A percentile compares a stretch with the other conserved stretches of the same genome.
Conservation (phyloP, 2,329 filamentous ascomycete genomes). For the Penicillium expansum region DNA sequence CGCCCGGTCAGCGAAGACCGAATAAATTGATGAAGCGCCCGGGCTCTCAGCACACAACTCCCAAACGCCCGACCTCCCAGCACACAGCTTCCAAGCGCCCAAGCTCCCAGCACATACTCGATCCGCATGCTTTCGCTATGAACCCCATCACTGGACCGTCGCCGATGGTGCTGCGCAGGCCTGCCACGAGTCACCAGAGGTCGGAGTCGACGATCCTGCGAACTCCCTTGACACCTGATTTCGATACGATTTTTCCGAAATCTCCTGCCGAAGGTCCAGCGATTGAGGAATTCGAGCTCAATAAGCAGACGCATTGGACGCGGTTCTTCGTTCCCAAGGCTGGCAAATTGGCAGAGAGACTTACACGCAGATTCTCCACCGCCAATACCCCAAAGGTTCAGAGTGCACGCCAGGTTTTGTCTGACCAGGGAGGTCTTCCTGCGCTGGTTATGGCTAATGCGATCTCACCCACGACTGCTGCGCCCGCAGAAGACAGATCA, state of each 20-base stretch:
- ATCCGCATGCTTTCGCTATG: slow-evolving; percentile 32
- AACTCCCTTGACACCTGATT: slow-evolving; percentile 33
- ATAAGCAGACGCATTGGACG: slow-evolving; percentile 31
- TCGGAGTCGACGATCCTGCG: slow-evolving; percentile 53
- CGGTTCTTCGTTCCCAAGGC: slow-evolving; percentile 39
- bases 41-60: slow-evolving; percentile 49
- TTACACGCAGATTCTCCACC: slow-evolving; percentile 43
- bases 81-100: slow-evolving; percentile 26
- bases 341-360: slow-evolving; percentile 28
- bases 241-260: slow-evolving; percentile 25
- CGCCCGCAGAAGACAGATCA: slow-evolving; percentile 25
- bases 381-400: slow-evolving; percentile 35
- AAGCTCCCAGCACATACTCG: no score
- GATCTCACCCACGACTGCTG: slow-evolving; percentile 26
- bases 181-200: slow-evolving; percentile 63
- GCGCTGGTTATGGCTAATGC: slow-evolving; percentile 50
- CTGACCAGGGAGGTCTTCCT: slow-evolving; percentile 45
- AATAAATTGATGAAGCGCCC: slow-evolving; percentile 65
- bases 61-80: slow-evolving; percentile 59
- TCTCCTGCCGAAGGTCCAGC: slow-evolving; percentile 5
- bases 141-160: slow-evolving; percentile 32
- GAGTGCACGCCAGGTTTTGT: slow-evolving; percentile 44
- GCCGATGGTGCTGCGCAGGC: slow-evolving; percentile 54
- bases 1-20: slow-evolving; percentile 35
- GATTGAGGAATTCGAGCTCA: slow-evolving; percentile 14